Evolutionary conservation across 768 basidiomycete species (phyloP).

Genomic region (Cytidiella melzeri): DNA sequence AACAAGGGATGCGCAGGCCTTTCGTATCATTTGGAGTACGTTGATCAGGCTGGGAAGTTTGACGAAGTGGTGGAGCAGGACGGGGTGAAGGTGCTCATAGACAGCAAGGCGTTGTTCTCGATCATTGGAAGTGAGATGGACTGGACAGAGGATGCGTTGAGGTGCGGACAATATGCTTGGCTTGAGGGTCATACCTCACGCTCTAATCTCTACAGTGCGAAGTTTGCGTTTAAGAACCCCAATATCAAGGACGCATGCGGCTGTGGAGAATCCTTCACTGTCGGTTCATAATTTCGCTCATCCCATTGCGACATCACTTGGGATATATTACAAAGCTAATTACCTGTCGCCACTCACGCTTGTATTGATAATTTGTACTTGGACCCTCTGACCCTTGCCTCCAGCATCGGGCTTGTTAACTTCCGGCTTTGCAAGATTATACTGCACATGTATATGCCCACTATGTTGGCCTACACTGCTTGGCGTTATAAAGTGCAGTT

Average conservation of each 20-base stretch:
- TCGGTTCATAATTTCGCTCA: slow-evolving; percentile 33
- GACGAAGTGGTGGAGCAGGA: slow-evolving; percentile 98
- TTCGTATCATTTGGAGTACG: slow-evolving; percentile 91
- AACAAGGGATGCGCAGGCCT: slow-evolving; percentile 97
- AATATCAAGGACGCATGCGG: slow-evolving; percentile 95
- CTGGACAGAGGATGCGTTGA: slow-evolving; percentile 90
- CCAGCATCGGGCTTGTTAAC: too few relatives aligned
- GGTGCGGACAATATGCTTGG: slow-evolving; percentile 57
- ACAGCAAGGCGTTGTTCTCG: slow-evolving; percentile 93
- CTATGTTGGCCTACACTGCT: too few relatives aligned
- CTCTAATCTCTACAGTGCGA: slow-evolving; percentile 43
- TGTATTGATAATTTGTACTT: too few relatives aligned
- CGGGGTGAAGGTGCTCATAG: slow-evolving; percentile 88
- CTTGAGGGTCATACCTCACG: slow-evolving; percentile 5
- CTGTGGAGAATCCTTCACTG: slow-evolving; percentile 88
- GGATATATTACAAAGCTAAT: too few relatives aligned
- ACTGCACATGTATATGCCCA: too few relatives aligned
- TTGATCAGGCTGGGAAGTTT: slow-evolving; percentile 82
- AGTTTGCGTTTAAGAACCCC: slow-evolving; percentile 82
- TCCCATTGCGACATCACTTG: too few relatives aligned
- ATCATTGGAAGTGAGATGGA: slow-evolving; percentile 99
- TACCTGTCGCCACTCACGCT: too few relatives aligned
- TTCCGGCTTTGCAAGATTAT: too few relatives aligned
- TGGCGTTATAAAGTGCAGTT: too few relatives aligned
- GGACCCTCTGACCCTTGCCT: too few relatives aligned